These are phyloP conservation scores for Termitomyces sp. DNA, from an alignment of 768 basidiomycete genomes.

Conservation along the genomic window DNA sequence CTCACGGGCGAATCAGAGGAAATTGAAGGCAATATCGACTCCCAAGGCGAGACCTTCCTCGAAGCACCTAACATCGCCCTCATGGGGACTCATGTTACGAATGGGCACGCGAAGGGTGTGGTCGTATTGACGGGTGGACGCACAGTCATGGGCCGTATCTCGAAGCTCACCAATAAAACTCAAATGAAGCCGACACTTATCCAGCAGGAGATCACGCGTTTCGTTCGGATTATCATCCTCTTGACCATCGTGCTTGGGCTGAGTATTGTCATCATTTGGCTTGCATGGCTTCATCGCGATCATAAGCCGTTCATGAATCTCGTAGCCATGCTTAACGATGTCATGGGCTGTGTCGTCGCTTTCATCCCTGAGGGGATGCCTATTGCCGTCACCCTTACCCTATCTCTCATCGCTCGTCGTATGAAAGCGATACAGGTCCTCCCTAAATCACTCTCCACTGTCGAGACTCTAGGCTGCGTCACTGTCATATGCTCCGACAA, in stretches of 20 bases:
- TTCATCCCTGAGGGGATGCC: slow-evolving; percentile 50
- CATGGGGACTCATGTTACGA: slow-evolving; percentile 39
- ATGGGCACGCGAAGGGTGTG: slow-evolving; percentile 38
- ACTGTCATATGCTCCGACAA: slow-evolving; percentile 54
- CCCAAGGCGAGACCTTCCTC: slow-evolving; percentile 47
- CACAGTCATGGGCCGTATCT: slow-evolving; percentile 50
- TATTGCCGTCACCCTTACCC: slow-evolving; percentile 51
- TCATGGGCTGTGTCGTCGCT: slow-evolving; percentile 43
- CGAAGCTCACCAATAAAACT: slow-evolving; percentile 46
- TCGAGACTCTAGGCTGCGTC: slow-evolving; percentile 65
- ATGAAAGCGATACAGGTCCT: slow-evolving; percentile 16
- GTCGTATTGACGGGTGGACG: slow-evolving; percentile 43
- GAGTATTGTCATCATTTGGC: slow-evolving; percentile 40
- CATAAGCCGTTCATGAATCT: slow-evolving; percentile 47
- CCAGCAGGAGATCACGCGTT: slow-evolving; percentile 47
- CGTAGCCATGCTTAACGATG: slow-evolving; percentile 48
- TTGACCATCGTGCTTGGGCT: slow-evolving; percentile 37
- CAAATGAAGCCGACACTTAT: slow-evolving; percentile 46
- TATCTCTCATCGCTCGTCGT: slow-evolving; percentile 23
- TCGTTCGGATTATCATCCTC: slow-evolving; percentile 48
- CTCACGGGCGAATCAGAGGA: slow-evolving; percentile 51
- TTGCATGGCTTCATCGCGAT: slow-evolving; percentile 39
- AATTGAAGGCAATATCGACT: slow-evolving; percentile 42
- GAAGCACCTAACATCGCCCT: slow-evolving; percentile 48
- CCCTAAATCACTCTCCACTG: slow-evolving; percentile 53